Percentiles rank a stretch among this genome's conserved stretches.
phyloP scores from a whole-genome alignment of 2,329 filamentous ascomycete species.

The Nemania diffusa region DNA sequence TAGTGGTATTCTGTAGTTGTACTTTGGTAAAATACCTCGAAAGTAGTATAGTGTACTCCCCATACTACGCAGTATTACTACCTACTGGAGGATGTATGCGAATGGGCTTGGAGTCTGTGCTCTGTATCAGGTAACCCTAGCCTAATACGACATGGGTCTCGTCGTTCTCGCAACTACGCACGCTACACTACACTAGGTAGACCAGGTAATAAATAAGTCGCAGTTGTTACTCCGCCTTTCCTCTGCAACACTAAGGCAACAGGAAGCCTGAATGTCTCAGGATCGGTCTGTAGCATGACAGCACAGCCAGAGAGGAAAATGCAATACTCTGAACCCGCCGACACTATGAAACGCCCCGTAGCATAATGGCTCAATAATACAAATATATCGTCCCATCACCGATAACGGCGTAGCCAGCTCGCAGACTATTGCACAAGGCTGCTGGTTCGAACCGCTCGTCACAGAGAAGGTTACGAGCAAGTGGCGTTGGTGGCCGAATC shows the following conservation, averaged over 20 bases:
- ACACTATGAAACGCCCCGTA: slow-evolving; percentile 19
- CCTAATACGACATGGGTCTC: slow-evolving; percentile 18
- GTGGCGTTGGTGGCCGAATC: slow-evolving; percentile 16
- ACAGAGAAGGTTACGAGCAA: slow-evolving; percentile 1
- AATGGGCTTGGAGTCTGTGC: slow-evolving; percentile 17
- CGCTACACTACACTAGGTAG: background rate
- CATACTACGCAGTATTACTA: background rate
- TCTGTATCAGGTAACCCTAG: slow-evolving; percentile 22
- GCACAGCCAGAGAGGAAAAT: slow-evolving; percentile 1
- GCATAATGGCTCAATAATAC: slow-evolving; percentile 19
- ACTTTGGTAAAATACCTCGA: slow-evolving; percentile 15
- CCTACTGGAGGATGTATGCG: background rate
- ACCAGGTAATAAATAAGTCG: background rate
- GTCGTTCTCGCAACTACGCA: background rate
- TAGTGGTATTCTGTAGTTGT: slow-evolving; percentile 3
- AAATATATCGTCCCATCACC: slow-evolving; percentile 10
- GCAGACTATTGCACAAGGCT: slow-evolving; percentile 33
- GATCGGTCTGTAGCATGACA: background rate
- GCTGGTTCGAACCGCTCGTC: slow-evolving; percentile 2
- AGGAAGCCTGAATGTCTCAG: slow-evolving; percentile 21
- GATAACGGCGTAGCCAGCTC: slow-evolving; percentile 17
- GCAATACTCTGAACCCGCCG: background rate
- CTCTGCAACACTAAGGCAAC: slow-evolving; percentile 20
- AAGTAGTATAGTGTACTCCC: background rate
- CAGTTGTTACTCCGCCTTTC: background rate